Conservation (phyloP, 2,329 filamentous ascomycete species). For the Botrytis fabae region DNA sequence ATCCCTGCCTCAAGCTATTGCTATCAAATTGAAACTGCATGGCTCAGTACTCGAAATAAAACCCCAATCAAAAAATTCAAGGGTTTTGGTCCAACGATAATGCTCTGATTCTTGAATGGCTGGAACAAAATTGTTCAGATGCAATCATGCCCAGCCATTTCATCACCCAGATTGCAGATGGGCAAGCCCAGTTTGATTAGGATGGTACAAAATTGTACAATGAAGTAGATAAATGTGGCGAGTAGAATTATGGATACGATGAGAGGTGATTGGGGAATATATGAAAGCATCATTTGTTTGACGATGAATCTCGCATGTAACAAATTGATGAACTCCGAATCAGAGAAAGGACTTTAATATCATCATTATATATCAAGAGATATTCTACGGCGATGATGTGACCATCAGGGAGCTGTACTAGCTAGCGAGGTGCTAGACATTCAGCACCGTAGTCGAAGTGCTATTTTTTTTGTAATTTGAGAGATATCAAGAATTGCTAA, state of each 20-base stretch:
- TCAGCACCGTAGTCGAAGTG: neutral
- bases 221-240: neutral
- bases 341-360: neutral
- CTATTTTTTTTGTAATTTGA: neutral
- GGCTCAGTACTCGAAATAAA: neutral
- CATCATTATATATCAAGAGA: neutral
- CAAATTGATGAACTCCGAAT: neutral
- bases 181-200: neutral
- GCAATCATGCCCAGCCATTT: neutral
- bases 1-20: neutral
- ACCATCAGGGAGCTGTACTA: neutral
- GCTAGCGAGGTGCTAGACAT: neutral
- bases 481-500: neutral
- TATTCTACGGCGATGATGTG: neutral
- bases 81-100: too few relatives aligned
- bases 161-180: neutral
- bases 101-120: neutral
- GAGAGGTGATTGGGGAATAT: neutral
- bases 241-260: neutral
- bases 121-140: neutral
- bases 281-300: neutral
- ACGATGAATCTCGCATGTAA: neutral
- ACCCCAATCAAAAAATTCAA: too few relatives aligned
- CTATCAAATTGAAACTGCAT: neutral
- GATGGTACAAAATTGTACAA: neutral